Percentiles rank a stretch among this genome's conserved stretches.
These are phyloP conservation scores for Coprinopsis marcescibilis DNA, from an alignment of 768 basidiomycete species.

Conservation along the genomic window DNA sequence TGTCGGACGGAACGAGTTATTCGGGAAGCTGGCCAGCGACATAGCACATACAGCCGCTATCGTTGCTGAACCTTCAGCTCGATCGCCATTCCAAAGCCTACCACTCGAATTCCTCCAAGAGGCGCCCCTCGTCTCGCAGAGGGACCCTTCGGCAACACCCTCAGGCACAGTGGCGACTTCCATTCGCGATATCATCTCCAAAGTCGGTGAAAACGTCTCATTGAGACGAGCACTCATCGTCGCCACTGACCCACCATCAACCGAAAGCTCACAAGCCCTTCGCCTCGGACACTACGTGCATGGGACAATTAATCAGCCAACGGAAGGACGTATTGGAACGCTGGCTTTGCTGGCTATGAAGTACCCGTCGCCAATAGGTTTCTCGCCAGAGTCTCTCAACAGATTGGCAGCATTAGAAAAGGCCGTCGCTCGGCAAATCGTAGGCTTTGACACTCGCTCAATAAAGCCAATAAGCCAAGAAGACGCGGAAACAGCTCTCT, in stretches of 20 bases:
- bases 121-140: constrained; percentile 59
- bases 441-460: constrained; percentile 67
- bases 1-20: constrained; percentile 81
- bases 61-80: constrained; percentile 39
- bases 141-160: constrained; percentile 27
- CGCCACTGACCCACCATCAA: constrained; percentile 33
- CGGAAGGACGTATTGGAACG: constrained; percentile 54
- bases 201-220: constrained; percentile 76
- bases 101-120: constrained; percentile 46
- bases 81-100: constrained; percentile 39
- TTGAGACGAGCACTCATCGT: constrained; percentile 54
- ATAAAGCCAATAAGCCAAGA: constrained; percentile 30
- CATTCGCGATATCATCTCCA: constrained; percentile 64
- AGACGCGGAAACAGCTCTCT: constrained; percentile 49
- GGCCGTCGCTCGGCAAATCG: constrained; percentile 77
- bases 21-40: constrained; percentile 67
- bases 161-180: constrained; percentile 51
- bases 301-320: constrained; percentile 40
- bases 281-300: constrained; percentile 59
- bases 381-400: constrained; percentile 36
- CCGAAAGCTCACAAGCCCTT: constrained; percentile 31
- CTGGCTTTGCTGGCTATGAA: constrained; percentile 52
- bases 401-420: constrained; percentile 56
- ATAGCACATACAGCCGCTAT: constrained; percentile 83
- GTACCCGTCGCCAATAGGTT: constrained; percentile 9